Conservation (phyloP, 23 red algal species). For the Gracilaria gracilis region DNA sequence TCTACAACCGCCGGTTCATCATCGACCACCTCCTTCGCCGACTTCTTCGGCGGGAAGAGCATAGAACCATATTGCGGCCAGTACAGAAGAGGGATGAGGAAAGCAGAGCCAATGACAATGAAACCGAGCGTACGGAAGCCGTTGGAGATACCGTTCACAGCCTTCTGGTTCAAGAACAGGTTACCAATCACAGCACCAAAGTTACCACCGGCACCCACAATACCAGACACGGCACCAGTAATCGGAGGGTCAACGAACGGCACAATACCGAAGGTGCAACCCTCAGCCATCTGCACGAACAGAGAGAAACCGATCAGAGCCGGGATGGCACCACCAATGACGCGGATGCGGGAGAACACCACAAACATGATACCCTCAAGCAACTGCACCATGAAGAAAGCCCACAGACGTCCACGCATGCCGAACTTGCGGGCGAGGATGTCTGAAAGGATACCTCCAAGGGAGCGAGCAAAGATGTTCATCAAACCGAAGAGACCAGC, state of each 20-base stretch:
- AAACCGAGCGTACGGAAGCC: constrained; percentile 79
- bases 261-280: constrained; percentile 87
- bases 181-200: constrained; percentile 84
- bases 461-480: constrained; percentile 95
- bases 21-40: constrained; percentile 25
- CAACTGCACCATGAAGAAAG: constrained; percentile 82
- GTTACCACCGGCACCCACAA: constrained; percentile 96
- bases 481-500: constrained; percentile 93
- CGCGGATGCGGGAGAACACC: constrained; percentile 80
- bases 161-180: constrained; percentile 59
- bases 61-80: constrained; percentile 81
- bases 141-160: constrained; percentile 27
- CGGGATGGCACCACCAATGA: constrained; percentile 71
- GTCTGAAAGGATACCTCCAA: constrained; percentile 89
- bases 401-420: constrained; percentile 89
- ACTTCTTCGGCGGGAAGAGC: constrained; percentile 57
- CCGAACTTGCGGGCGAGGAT: constrained; percentile 63
- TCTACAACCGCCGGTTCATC: constrained; percentile 8
- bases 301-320: constrained; percentile 84
- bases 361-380: constrained; percentile 78
- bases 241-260: constrained; percentile 92
- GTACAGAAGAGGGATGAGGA: constrained; percentile 74
- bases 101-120: constrained; percentile 78
- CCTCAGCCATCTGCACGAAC: constrained; percentile 91
- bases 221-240: constrained; percentile 86